Conservation (phyloP, 176 grass and related monocot species). For the Puccinellia tenuiflora region DNA sequence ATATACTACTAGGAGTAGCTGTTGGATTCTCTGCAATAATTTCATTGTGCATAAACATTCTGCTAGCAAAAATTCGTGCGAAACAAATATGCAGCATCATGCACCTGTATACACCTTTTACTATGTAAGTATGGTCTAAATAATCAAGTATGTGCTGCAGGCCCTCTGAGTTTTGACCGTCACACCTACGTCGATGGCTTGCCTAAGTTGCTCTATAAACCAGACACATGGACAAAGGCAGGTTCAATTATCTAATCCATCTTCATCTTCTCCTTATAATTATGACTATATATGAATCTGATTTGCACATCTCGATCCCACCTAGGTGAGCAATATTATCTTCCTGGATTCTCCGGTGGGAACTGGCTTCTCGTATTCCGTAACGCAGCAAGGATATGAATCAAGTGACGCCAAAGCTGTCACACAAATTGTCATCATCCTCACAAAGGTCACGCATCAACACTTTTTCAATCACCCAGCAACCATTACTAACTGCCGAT, state of each 20-base stretch:
- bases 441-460: conserved; percentile 44
- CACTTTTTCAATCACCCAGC: background rate
- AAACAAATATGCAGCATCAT: background rate
- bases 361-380: conserved; percentile 64
- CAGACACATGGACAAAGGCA: conserved; percentile 65
- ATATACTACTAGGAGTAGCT: background rate
- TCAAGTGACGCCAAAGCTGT: conserved; percentile 37
- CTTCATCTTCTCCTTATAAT: background rate
- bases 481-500: background rate
- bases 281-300: background rate
- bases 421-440: conserved; percentile 38
- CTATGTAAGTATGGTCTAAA: background rate
- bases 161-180: conserved; percentile 50
- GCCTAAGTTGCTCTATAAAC: conserved; percentile 42
- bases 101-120: background rate
- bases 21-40: background rate
- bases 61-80: too few species aligned
- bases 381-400: conserved; percentile 6
- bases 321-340: conserved; percentile 54
- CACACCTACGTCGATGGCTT: conserved; percentile 21
- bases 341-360: conserved; percentile 68
- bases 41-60: background rate
- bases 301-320: background rate
- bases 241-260: background rate
- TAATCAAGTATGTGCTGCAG: conserved; percentile 11